Evolutionary conservation across 2,329 filamentous ascomycete genomes (phyloP).

Genomic region (Sarocladiaceae sp.): DNA sequence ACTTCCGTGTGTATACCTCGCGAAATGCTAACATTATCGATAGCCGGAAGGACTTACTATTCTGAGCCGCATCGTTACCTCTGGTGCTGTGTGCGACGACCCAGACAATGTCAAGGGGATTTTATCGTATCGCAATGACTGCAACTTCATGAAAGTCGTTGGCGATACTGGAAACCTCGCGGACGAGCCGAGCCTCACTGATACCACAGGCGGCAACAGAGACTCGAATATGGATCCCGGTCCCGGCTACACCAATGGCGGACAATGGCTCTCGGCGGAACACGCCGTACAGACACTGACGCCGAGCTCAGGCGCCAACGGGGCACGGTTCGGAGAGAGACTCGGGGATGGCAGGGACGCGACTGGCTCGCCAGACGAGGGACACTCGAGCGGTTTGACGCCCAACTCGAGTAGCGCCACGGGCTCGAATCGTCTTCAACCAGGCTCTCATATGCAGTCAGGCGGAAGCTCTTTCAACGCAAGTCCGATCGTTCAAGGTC

Average conservation of each 20-base stretch:
- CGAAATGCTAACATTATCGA: conserved; percentile 16
- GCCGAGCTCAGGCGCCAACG: conserved; percentile 25
- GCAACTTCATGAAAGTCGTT: conserved; percentile 35
- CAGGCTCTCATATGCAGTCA: conserved; percentile 30
- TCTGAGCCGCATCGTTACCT: neutral
- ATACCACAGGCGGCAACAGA: conserved; percentile 27
- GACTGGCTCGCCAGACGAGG: conserved; percentile 45
- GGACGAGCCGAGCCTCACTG: conserved; percentile 33
- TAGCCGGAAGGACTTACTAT: conserved; percentile 22
- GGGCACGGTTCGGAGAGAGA: conserved; percentile 12
- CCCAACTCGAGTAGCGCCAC: conserved; percentile 49
- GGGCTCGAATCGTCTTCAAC: conserved; percentile 20
- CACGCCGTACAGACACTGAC: conserved; percentile 33
- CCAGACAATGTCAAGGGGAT: conserved; percentile 35
- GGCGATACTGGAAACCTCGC: conserved; percentile 37
- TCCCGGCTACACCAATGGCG: conserved; percentile 19
- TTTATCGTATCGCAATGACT: conserved; percentile 39
- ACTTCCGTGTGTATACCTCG: neutral
- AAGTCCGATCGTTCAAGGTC: conserved; percentile 44
- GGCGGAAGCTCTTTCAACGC: conserved; percentile 45
- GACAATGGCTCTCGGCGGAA: conserved; percentile 35
- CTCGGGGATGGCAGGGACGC: conserved; percentile 42
- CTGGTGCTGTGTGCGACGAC: conserved; percentile 26
- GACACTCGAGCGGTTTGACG: conserved; percentile 50
- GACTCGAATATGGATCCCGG: conserved; percentile 17